Conservation (phyloP, 2,329 filamentous ascomycete species). For the Paecilomyces variotii region DNA sequence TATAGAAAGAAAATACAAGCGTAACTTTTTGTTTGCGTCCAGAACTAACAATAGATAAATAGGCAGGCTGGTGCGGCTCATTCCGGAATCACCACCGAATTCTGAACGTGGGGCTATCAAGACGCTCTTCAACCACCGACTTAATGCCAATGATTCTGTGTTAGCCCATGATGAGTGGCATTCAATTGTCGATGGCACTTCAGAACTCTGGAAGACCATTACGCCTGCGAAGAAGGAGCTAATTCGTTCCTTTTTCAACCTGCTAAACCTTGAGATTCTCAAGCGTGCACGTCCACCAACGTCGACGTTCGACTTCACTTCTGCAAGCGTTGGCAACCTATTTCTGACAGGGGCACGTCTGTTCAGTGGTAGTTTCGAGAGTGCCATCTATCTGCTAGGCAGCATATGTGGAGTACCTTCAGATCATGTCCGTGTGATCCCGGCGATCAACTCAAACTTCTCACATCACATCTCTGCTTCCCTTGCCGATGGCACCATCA, state of each 20-base stretch:
- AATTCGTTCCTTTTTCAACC: constrained; percentile 68
- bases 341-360: constrained; percentile 79
- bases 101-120: constrained; percentile 68
- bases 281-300: constrained; percentile 63
- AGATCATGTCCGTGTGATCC: constrained; percentile 65
- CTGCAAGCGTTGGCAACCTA: constrained; percentile 68
- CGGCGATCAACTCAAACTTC: constrained; percentile 91
- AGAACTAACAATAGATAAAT: neutral
- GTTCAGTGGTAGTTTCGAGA: constrained; percentile 88
- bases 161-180: constrained; percentile 73
- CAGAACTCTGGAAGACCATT: constrained; percentile 64
- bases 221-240: constrained; percentile 66
- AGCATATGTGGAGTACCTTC: constrained; percentile 78
- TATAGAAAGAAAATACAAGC: neutral
- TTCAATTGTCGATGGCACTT: constrained; percentile 76
- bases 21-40: neutral
- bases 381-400: constrained; percentile 80
- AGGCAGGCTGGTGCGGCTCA: constrained; percentile 85
- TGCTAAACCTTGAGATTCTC: constrained; percentile 68
- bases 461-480: constrained; percentile 88
- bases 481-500: constrained; percentile 64
- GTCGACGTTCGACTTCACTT: constrained; percentile 69
- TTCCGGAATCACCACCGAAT: constrained; percentile 57
- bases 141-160: constrained; percentile 51
- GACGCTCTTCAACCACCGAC: constrained; percentile 76